phyloP scores from a whole-genome alignment of 208 protist genomes.

The Leptomonas seymouri region DNA sequence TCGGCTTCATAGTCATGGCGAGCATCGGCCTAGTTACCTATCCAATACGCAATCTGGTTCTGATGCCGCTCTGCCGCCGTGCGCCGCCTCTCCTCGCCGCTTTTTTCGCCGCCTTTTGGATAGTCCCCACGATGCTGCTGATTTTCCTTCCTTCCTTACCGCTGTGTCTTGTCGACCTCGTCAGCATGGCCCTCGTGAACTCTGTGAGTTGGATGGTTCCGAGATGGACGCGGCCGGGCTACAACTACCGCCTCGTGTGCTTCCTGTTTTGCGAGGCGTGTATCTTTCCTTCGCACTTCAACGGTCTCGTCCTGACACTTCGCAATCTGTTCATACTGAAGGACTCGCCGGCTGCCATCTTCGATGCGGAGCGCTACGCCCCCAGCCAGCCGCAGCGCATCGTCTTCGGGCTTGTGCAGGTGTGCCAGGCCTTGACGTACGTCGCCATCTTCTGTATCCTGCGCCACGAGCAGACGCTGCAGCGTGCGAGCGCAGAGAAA shows the following conservation, averaged over 20 bases:
- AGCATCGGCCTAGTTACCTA: conserved; percentile 23
- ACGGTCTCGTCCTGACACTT: conserved; percentile 62
- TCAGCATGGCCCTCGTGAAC: conserved; percentile 37
- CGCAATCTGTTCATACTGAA: conserved; percentile 61
- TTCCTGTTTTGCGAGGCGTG: conserved; percentile 22
- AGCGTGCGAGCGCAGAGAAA: not conserved
- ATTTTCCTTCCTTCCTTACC: conserved; percentile 40
- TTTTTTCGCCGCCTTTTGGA: conserved; percentile 45
- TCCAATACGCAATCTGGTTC: conserved; percentile 30
- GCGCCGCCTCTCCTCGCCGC: conserved; percentile 6
- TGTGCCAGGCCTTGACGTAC: conserved; percentile 11
- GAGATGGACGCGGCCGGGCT: conserved; percentile 23
- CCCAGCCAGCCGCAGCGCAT: conserved; percentile 34
- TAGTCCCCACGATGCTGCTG: conserved; percentile 40
- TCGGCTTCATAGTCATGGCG: conserved; percentile 28
- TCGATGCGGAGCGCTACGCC: conserved; percentile 53
- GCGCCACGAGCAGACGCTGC: conserved; percentile 33
- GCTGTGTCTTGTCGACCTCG: conserved; percentile 45
- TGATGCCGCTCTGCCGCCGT: conserved; percentile 29
- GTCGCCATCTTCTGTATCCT: conserved; percentile 41
- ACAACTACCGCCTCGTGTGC: conserved; percentile 40
- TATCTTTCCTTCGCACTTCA: conserved; percentile 60
- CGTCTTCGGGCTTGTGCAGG: conserved; percentile 47
- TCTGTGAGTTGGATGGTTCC: conserved; percentile 46
- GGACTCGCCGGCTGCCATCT: conserved; percentile 29